phyloP scores from a whole-genome alignment of 1,284 basidiomycete species.

The Cronartium ribicola region DNA sequence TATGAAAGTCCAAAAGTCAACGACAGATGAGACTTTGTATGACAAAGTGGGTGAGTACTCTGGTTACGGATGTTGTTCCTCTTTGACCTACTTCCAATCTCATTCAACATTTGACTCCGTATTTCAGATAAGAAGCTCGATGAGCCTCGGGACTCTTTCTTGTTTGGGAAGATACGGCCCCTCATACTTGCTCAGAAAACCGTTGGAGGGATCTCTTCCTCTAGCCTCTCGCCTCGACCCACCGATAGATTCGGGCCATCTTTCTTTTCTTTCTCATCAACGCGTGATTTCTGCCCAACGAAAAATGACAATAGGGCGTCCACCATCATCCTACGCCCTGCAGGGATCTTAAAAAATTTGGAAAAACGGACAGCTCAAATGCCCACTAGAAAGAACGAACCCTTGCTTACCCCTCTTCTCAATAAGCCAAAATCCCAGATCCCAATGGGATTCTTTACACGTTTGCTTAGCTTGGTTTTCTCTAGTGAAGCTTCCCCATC shows the following conservation, averaged over 20 bases:
- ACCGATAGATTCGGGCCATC: background rate
- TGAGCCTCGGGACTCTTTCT: background rate
- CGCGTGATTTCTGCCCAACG: background rate
- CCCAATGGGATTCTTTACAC: conserved; percentile 1
- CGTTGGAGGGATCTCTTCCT: too few relatives aligned
- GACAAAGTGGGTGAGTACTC: background rate
- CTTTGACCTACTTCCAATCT: background rate
- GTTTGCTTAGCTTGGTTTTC: background rate
- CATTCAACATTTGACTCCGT: too few relatives aligned
- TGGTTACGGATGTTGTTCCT: background rate
- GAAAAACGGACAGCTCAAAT: background rate
- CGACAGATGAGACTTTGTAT: background rate
- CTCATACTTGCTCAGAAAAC: too few relatives aligned
- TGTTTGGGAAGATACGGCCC: background rate
- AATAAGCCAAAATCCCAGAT: background rate
- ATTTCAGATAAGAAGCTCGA: background rate
- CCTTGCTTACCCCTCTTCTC: background rate
- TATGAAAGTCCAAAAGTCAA: background rate
- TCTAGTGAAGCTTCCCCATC: background rate
- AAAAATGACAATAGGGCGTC: background rate
- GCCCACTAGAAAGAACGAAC: background rate
- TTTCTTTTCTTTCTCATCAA: background rate
- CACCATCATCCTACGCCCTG: background rate
- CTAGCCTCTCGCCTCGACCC: background rate
- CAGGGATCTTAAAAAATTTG: background rate